Evolutionary conservation across 306 rosid species (phyloP), one percentile per base, ranked within the genome.

Genomic region (Erythrophleum fordii): DNA sequence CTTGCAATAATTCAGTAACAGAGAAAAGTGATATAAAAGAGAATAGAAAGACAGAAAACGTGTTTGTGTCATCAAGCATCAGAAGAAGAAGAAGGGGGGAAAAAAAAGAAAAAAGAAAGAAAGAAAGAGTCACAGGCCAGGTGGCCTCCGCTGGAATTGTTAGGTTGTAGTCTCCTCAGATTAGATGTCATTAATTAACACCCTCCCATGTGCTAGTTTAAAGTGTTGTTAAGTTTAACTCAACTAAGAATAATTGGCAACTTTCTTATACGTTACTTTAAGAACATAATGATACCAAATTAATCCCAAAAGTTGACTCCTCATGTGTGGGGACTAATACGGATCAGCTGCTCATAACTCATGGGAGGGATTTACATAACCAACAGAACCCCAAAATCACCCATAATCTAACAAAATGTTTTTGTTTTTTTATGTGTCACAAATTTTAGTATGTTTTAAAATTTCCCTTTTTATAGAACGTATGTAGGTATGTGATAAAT

Each of bases 171-270:
- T 39, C 25, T 68, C 34, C 66, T 42, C 29, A 46, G 29, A 17
- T 73, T 78, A 37, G 22, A 45, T 82, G 65, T 34, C 59, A 68
- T 56, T 42, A 67, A 85, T 78, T 26, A 85, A 81, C 77, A 10
- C 62, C 72, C 56, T 31, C 0, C 44, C 85, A 85, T 76, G 82
- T 76, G 89, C 82, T 44, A 7, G 8, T 58, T 58, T 70, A 17
- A 56, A 66, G 23, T 22, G 26, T 23, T 17, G n/a, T 56, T 8
- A 8, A 22, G 31, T 62, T 29, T 45, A 14, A 71, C 86, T 26
- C 13, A 6, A 58, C 65, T 16, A 31, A 25, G 6, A 23, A 58
- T 58, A 25, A 11, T 58, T 23, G 17, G 1, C 64, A 25, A 58
- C 25, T 12, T 58, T 12, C 62, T 23, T 56, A 58, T 26, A 4